Conservation (phyloP, 1,139 yeast species). For the Geotrichum histeridarum region DNA sequence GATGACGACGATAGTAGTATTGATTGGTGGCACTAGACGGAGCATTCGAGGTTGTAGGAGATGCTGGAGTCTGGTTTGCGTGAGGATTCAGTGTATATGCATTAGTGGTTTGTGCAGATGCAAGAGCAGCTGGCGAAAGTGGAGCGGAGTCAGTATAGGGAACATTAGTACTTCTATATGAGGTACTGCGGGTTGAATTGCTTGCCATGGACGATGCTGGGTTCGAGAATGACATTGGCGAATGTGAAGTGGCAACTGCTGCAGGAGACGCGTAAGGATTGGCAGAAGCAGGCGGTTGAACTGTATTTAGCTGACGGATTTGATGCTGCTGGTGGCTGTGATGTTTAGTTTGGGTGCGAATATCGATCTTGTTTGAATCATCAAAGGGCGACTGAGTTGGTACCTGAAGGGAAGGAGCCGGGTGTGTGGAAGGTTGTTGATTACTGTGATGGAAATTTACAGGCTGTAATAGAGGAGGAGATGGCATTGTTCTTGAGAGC, state of each 20-base stretch:
- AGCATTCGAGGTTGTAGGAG: neutral
- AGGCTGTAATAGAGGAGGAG: too few species aligned
- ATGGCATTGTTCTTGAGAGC: too few species aligned
- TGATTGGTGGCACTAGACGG: neutral
- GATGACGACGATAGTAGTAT: slow-evolving; percentile 6
- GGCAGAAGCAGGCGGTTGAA: neutral
- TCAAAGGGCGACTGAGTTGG: slow-evolving; percentile 16
- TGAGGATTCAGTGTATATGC: neutral
- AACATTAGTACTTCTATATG: neutral
- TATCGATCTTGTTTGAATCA: slow-evolving; percentile 14
- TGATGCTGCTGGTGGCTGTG: neutral
- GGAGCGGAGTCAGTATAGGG: neutral
- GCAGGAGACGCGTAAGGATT: too few species aligned
- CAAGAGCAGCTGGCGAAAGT: neutral
- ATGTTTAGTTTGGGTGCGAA: neutral
- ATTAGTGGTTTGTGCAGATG: neutral
- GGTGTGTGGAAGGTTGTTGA: slow-evolving; percentile 1
- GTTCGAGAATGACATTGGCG: too few species aligned
- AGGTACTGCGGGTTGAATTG: neutral
- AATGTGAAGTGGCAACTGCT: too few species aligned
- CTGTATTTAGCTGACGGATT: neutral
- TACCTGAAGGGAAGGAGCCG: neutral
- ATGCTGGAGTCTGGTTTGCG: neutral
- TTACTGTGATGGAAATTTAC: too few species aligned
- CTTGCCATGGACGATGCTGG: too few species aligned